phyloP scores from a whole-genome alignment of 1,139 yeast species.

The Kurtzmaniella quercitrusa region DNA sequence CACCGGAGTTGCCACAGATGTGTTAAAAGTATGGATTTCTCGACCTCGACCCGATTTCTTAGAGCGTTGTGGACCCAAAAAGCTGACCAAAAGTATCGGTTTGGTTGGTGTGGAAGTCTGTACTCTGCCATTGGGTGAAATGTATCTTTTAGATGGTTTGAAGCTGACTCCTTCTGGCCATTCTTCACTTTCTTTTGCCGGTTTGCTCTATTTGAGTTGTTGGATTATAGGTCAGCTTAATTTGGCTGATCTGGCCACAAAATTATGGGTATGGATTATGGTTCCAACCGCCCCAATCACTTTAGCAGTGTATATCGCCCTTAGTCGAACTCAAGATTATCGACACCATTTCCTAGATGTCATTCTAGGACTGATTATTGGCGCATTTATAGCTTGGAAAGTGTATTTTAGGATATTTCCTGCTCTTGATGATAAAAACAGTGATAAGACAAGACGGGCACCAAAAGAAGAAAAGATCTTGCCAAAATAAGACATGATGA shows the following conservation, averaged over 20 bases:
- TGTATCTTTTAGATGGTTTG: constrained; percentile 37
- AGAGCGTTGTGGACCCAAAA: constrained; percentile 35
- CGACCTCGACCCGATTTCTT: constrained; percentile 46
- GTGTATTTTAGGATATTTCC: constrained; percentile 15
- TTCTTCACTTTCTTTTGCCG: constrained; percentile 40
- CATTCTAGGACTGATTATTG: constrained; percentile 34
- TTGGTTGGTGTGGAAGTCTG: constrained; percentile 38
- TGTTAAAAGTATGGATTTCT: constrained; percentile 44
- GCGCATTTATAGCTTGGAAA: constrained; percentile 29
- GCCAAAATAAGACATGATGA: neutral
- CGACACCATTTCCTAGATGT: constrained; percentile 44
- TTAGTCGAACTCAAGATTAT: constrained; percentile 41
- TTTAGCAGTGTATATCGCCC: constrained; percentile 33
- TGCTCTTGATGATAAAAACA: constrained; percentile 3
- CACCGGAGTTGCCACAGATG: constrained; percentile 27
- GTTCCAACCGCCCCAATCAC: constrained; percentile 20
- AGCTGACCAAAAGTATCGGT: constrained; percentile 24
- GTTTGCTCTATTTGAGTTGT: constrained; percentile 33
- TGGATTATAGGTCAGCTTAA: constrained; percentile 41
- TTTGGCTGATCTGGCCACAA: constrained; percentile 7
- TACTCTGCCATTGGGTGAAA: constrained; percentile 34
- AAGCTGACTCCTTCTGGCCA: constrained; percentile 48
- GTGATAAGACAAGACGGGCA: neutral
- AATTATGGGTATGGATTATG: neutral
- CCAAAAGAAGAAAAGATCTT: neutral